Conservation (phyloP, 495 filamentous ascomycete genomes). For the Entonaema liquescens region DNA sequence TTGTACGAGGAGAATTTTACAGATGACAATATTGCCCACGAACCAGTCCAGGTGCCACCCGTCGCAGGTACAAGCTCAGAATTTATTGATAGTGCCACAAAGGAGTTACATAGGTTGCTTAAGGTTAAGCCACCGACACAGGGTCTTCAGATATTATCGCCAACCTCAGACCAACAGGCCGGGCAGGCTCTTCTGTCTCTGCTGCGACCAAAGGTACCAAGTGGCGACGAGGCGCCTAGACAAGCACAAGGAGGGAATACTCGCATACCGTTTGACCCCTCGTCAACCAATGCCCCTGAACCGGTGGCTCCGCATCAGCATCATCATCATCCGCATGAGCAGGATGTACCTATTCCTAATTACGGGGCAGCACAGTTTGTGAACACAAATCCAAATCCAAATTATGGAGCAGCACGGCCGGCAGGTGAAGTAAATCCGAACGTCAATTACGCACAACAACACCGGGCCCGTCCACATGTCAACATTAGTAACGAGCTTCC, state of each 20-base stretch:
- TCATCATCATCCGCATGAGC: conserved; percentile 53
- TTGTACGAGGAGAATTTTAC: conserved; percentile 51
- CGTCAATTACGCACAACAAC: conserved; percentile 28
- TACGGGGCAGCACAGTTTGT: conserved; percentile 39
- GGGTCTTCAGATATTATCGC: conserved; percentile 49
- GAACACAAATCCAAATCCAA: not conserved
- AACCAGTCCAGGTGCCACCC: conserved; percentile 13
- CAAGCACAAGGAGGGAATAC: conserved; percentile 35
- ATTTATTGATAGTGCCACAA: conserved; percentile 63
- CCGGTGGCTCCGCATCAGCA: conserved; percentile 53
- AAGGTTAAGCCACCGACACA: conserved; percentile 64
- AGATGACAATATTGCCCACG: conserved; percentile 51
- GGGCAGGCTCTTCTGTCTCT: conserved; percentile 67
- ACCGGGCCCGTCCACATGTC: conserved; percentile 42
- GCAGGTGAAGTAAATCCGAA: conserved; percentile 46
- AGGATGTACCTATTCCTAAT: conserved; percentile 44
- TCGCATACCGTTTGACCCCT: conserved; percentile 56
- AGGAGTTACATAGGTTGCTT: conserved; percentile 69
- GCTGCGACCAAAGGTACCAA: conserved; percentile 51
- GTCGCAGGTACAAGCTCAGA: conserved; percentile 13
- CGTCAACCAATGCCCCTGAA: conserved; percentile 46
- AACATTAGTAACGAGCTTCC: conserved; percentile 30
- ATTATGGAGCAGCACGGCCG: conserved; percentile 50
- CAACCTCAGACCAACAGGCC: conserved; percentile 35
- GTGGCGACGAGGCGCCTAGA: conserved; percentile 24